Percentiles rank a stretch among this genome's conserved stretches.
Evolutionary conservation across 2,329 filamentous ascomycete species (phyloP).

Genomic region (Colletotrichum phormii): DNA sequence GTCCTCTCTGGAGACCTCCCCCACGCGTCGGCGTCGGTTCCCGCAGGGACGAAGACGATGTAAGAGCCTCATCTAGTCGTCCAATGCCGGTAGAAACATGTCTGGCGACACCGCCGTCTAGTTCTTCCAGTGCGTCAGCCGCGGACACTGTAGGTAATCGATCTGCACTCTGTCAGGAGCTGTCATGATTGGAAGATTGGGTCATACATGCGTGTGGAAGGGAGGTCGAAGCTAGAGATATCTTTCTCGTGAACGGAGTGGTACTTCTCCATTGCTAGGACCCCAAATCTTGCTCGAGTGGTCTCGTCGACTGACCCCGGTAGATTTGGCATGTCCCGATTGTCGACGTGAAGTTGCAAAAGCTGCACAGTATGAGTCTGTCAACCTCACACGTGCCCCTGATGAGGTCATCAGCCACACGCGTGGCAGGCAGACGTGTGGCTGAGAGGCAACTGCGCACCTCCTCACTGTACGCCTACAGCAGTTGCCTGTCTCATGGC

Average conservation of each 20-base stretch:
- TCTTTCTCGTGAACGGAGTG: conserved; percentile 70
- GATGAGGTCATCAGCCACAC: conserved; percentile 22
- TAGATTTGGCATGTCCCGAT: background rate
- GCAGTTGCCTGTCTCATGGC: background rate
- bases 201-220: conserved; percentile 61
- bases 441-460: background rate
- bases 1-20: conserved; percentile 78
- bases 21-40: conserved; percentile 15
- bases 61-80: conserved; percentile 63
- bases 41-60: conserved; percentile 40
- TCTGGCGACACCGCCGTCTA: conserved; percentile 62
- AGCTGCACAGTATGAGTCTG: conserved; percentile 16
- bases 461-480: background rate
- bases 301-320: background rate
- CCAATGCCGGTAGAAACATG: conserved; percentile 68
- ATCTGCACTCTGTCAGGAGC: conserved; percentile 61
- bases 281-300: background rate
- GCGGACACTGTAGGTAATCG: conserved; percentile 82
- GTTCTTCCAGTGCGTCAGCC: conserved; percentile 74
- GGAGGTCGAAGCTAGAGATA: conserved; percentile 69
- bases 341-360: background rate
- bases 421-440: background rate
- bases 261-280: conserved; percentile 49
- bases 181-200: conserved; percentile 4
- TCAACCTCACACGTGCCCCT: conserved; percentile 8